phyloP scores from a whole-genome alignment of 2,329 filamentous ascomycete genomes.

The Sporothrix euskadiensis region DNA sequence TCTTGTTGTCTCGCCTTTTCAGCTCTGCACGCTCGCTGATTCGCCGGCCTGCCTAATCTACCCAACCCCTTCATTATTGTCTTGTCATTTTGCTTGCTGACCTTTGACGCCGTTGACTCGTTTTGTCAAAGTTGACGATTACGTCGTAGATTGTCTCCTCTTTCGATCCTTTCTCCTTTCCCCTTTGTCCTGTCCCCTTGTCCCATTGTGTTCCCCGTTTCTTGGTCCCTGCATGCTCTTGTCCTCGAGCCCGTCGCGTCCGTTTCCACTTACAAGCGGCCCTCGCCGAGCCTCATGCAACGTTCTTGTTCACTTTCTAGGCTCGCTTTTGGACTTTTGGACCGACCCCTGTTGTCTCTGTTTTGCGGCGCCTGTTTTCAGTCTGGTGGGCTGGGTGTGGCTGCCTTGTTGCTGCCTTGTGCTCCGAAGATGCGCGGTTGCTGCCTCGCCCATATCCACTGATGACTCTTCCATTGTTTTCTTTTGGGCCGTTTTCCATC shows the following conservation, averaged over 20 bases:
- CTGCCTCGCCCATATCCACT: conserved; percentile 23
- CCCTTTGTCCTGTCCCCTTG: no score
- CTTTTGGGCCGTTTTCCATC: background rate
- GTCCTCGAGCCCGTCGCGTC: background rate
- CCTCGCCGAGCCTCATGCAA: conserved; percentile 25
- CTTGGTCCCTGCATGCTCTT: conserved; percentile 13
- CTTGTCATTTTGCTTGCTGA: background rate
- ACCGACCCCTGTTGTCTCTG: conserved; percentile 4
- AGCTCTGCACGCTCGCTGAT: conserved; percentile 13
- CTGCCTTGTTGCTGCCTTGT: conserved; percentile 27
- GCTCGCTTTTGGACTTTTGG: background rate
- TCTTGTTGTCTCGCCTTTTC: background rate
- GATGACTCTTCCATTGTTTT: conserved; percentile 21
- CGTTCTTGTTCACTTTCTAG: conserved; percentile 3
- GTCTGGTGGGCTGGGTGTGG: background rate
- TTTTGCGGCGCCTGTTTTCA: background rate
- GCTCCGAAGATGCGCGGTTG: conserved; percentile 1
- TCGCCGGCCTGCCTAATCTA: conserved; percentile 18
- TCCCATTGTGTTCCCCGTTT: background rate
- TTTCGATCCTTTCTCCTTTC: background rate
- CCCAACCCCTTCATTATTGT: conserved; percentile 1
- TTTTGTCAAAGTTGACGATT: background rate
- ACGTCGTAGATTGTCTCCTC: background rate
- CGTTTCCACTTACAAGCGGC: background rate
- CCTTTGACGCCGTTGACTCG: background rate